phyloP scores from a whole-genome alignment of 495 filamentous ascomycete species.

The Penicillium atrosanguineum region DNA sequence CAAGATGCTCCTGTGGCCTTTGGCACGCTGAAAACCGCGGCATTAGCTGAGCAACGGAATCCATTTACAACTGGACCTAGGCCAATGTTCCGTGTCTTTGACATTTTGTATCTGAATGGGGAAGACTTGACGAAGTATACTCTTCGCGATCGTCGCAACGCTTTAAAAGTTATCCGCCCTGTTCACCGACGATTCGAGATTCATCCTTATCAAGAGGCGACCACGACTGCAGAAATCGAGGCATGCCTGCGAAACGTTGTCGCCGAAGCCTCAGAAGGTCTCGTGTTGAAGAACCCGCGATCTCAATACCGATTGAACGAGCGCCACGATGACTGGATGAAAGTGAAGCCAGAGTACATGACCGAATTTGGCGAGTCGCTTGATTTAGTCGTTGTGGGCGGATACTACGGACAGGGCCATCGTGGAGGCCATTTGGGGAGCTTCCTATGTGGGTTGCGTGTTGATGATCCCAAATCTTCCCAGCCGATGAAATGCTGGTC shows the following conservation, averaged over 20 bases:
- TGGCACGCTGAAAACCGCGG: conserved; percentile 91
- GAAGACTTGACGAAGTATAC: conserved; percentile 75
- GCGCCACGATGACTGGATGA: conserved; percentile 97
- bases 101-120: conserved; percentile 87
- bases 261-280: conserved; percentile 82
- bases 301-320: conserved; percentile 85
- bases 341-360: conserved; percentile 99
- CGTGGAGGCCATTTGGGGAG: conserved; percentile 80
- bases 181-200: conserved; percentile 78
- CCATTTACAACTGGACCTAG: conserved; percentile 68
- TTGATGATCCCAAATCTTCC: conserved; percentile 59
- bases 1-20: conserved; percentile 82
- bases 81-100: conserved; percentile 85
- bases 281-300: conserved; percentile 91
- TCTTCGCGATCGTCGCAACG: conserved; percentile 75
- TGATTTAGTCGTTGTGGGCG: conserved; percentile 85
- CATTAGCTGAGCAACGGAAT: conserved; percentile 76
- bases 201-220: conserved; percentile 68
- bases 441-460: conserved; percentile 82
- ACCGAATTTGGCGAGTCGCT: conserved; percentile 91
- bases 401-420: conserved; percentile 86
- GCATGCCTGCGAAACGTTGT: conserved; percentile 76
- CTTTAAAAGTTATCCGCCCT: conserved; percentile 63
- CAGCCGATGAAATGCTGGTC: conserved; percentile 76
- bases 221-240: conserved; percentile 69